Conservation (phyloP, 345 rosid species). For the Anacardium occidentale region DNA sequence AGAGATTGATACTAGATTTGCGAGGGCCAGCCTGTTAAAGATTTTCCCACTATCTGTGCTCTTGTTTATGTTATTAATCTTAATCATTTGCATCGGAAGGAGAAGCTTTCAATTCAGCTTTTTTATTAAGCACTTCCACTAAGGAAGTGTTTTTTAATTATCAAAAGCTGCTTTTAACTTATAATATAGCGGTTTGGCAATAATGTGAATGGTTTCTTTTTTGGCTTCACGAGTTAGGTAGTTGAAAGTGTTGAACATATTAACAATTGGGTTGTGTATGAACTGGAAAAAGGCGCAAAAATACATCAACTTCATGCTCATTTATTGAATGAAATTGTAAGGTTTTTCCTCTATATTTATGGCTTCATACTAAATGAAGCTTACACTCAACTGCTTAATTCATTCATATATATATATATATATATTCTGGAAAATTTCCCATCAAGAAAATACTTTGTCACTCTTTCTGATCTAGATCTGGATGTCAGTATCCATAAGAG, state of each 20-base stretch:
- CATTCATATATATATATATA: no score
- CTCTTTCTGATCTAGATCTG: neutral
- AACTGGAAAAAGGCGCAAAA: neutral
- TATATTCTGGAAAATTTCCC: neutral
- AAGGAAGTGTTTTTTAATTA: neutral
- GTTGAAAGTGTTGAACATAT: neutral
- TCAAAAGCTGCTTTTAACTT: neutral
- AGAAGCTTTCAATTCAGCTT: slow-evolving; percentile 3
- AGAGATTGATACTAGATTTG: no score
- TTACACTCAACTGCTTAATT: no score
- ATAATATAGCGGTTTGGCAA: neutral
- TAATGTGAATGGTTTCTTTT: neutral
- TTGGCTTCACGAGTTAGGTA: slow-evolving; percentile 3
- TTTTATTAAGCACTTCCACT: slow-evolving; percentile 5
- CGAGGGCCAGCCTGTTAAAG: slow-evolving; percentile 16
- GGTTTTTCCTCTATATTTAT: neutral
- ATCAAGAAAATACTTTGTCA: no score
- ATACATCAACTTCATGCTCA: slow-evolving; percentile 1
- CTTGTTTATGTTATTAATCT: neutral
- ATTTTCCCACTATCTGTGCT: slow-evolving; percentile 15
- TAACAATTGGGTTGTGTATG: no score
- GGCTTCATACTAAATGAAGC: no score
- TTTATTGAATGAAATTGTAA: neutral
- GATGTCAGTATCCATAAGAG: neutral
- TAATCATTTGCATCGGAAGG: slow-evolving; percentile 15